phyloP scores from a whole-genome alignment of 2,329 filamentous ascomycete genomes.

The Monosporascus ibericus region DNA sequence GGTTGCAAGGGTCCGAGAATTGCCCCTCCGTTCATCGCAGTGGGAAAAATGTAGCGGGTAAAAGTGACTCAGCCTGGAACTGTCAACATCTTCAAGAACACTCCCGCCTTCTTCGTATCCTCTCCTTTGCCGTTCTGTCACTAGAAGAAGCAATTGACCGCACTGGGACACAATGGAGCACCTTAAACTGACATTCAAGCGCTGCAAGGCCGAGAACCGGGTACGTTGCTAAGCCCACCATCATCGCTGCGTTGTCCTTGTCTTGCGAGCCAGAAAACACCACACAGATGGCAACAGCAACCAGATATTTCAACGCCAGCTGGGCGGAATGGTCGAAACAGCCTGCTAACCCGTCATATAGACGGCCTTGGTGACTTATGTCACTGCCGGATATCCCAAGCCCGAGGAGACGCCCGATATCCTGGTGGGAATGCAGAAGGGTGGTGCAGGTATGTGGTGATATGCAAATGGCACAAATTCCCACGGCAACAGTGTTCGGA shows the following conservation, averaged over 20 bases:
- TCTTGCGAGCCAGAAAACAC: neutral
- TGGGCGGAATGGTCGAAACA: no score
- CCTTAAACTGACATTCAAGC: constrained; percentile 53
- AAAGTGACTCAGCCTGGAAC: neutral
- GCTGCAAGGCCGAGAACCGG: constrained; percentile 53
- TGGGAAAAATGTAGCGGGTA: neutral
- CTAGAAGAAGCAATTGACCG: constrained; percentile 7
- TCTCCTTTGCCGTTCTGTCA: neutral
- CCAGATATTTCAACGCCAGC: neutral
- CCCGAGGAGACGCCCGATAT: constrained; percentile 78
- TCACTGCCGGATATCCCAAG: constrained; percentile 87
- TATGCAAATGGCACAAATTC: neutral
- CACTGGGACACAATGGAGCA: constrained; percentile 41
- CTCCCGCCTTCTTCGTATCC: neutral
- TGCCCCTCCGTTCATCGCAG: neutral
- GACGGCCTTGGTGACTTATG: constrained; percentile 88
- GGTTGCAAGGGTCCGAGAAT: neutral
- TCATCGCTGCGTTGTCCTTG: constrained; percentile 1
- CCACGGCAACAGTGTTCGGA: no score
- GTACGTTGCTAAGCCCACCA: constrained; percentile 30
- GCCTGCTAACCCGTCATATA: constrained; percentile 30
- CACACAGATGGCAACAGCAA: neutral
- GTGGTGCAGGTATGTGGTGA: constrained; percentile 67
- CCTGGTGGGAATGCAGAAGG: constrained; percentile 83
- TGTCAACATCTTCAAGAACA: neutral